These are phyloP conservation scores for Xylaria sp. DNA, from an alignment of 2,329 filamentous ascomycete genomes.

Conservation along the genomic window DNA sequence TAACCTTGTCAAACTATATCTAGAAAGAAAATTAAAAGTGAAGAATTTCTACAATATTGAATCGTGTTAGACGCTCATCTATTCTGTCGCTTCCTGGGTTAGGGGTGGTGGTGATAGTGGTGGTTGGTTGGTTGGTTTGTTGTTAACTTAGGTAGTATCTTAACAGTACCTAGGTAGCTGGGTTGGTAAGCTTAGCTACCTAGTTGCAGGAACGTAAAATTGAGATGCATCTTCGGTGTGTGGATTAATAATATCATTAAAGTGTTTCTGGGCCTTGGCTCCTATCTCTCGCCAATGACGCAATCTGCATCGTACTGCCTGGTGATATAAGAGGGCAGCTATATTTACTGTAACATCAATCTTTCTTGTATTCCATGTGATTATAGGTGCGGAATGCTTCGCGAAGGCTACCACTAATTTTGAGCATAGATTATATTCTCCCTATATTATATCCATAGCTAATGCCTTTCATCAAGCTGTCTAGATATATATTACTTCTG, in stretches of 20 bases:
- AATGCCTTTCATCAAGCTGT: conserved; percentile 18
- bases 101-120: too few species aligned
- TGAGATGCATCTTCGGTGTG: too few species aligned
- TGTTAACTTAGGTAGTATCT: background rate
- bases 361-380: background rate
- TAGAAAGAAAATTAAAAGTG: too few species aligned
- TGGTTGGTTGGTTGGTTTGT: too few species aligned
- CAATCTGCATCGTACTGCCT: background rate
- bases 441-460: conserved; percentile 21
- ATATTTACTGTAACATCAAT: background rate
- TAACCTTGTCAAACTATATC: too few species aligned
- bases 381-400: background rate
- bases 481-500: conserved; percentile 19
- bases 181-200: background rate
- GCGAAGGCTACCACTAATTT: background rate
- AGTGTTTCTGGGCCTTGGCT: too few species aligned
- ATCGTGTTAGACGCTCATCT: too few species aligned
- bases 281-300: background rate
- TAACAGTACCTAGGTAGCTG: background rate
- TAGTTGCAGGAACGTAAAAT: background rate
- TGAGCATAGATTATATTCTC: conserved; percentile 1
- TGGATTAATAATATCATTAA: background rate
- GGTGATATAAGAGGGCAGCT: background rate
- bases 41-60: too few species aligned
- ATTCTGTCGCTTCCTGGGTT: too few species aligned